Percentiles rank a stretch among this genome's conserved stretches.
These are phyloP conservation scores for Neofusicoccum sp. DNA, from an alignment of 2,329 filamentous ascomycete genomes.

Conservation along the genomic window DNA sequence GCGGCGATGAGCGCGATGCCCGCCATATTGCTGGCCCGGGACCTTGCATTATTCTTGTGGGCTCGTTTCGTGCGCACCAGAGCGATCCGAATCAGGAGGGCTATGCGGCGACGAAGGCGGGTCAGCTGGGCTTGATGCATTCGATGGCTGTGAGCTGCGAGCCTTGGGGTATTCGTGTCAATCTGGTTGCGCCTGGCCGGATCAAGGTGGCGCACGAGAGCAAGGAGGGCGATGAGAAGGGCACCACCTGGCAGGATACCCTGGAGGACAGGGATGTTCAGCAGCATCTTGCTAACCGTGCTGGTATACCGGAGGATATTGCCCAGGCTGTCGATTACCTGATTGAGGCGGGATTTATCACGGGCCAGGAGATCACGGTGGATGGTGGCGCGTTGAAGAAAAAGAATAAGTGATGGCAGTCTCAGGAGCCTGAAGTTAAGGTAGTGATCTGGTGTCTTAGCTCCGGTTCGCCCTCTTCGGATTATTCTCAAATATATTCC, in stretches of 20 bases:
- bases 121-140: conserved; percentile 40
- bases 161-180: conserved; percentile 33
- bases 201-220: conserved; percentile 53
- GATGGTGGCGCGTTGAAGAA: conserved; percentile 41
- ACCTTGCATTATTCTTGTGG: conserved; percentile 51
- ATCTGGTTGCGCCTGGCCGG: conserved; percentile 48
- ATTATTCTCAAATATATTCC: no score
- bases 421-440: no score
- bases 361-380: conserved; percentile 41
- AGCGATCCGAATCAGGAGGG: conserved; percentile 53
- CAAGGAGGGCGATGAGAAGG: conserved; percentile 48
- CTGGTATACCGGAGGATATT: conserved; percentile 50
- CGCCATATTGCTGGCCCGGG: conserved; percentile 34
- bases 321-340: conserved; percentile 48
- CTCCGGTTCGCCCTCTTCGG: no score
- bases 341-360: conserved; percentile 43
- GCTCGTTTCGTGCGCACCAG: conserved; percentile 50
- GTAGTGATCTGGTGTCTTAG: no score
- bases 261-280: conserved; percentile 44
- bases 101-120: conserved; percentile 48
- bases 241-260: conserved; percentile 41
- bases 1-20: conserved; percentile 9
- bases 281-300: conserved; percentile 48
- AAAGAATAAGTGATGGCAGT: conserved; percentile 27
- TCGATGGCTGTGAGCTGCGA: conserved; percentile 41